Evolutionary conservation across 202 grass and related monocot species (phyloP), one percentile per base, ranked within the genome.

Genomic region (Carex sylvatica): DNA sequence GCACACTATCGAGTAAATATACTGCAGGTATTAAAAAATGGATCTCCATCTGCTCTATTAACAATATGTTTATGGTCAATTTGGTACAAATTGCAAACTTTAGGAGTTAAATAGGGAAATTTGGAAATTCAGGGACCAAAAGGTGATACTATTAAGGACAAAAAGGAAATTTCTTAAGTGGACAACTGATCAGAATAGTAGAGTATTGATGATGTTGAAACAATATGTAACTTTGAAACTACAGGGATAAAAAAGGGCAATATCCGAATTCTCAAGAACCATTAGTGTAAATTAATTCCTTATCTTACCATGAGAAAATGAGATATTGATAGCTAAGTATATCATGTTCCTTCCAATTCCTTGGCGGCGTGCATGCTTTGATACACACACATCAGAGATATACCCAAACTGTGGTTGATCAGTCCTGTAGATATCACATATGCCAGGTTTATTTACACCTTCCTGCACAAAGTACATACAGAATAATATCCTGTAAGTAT

Each of bases 391-490:
- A 82, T 82, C 65, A 69, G 62, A 53, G 14, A 82, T 82, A 70
- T 82, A 82, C 49, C 80, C 80, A 55, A 67, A 69, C 51, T 82
- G 80, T 56, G 80, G 80, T 67, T 82, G 61, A 82, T 56, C 31
- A 53, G 65, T 82, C 26, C 54, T 65, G 65, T 82, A 82, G 46
- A 82, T 82, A 82, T 67, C 65, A 82, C 44, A 82, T 82, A 82
- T 67, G 74, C 74, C 74, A 16, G 61, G 61, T 67, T 49, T 82
- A 82, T 67, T 67, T 67, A 53, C 11, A 68, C 80, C 47, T 64
- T 82, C 80, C 80, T 82, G 80, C 65, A 69, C 9, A 82, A 70
- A 31, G 42, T 35, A 56, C 44, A 69, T 35, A 82, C 49, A 82
- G 44, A 70, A 82, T 67, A 70, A 82, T 67, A 52, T 33, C 63